Evolutionary conservation across 2,329 filamentous ascomycete species (phyloP), one percentile per base, ranked within the genome.

Genomic region (Paraphoma chrysanthemicola): DNA sequence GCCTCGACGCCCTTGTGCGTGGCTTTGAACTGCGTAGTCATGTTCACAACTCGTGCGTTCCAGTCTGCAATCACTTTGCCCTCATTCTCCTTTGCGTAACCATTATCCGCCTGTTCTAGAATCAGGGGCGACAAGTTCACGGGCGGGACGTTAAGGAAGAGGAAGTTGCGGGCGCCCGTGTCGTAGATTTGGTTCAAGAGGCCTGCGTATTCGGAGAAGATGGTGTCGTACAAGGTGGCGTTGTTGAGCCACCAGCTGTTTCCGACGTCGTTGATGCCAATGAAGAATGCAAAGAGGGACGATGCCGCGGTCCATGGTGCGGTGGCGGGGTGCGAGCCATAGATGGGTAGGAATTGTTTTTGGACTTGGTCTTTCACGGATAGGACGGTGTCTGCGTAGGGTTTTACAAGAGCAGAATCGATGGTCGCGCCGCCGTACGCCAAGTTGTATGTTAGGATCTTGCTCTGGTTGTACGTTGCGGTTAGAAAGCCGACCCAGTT

Each of bases 241-340:
- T 79, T 79, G 51, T 73, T 63, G 28, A 70, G 57, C 68, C 73
- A 80, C 74, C 81, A 85, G 9, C 77, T 76, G 63, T 82, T 83
- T 12, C 81, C 81, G 14, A 86, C 78, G 61, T 86, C 84, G 65
- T 86, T 86, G 63, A 86, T 82, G 33, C 84, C 84, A 48, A 86
- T 82, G 75, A 79, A 85, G 48, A 84, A 79, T 5, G 79, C 78
- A 57, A 84, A 83, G 1, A 86, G 77, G 0, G 79, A 77, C 51
- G 82, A 75, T 3, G 60, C 53, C 2, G 77, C 72, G 16, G 70
- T 79, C 83, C 82, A 85, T 1, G 78, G 74, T 5, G 63, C 64
- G 3, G 75, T 74, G 2, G 66, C 61, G 1, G 74, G 57, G 49
- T 67, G 54, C 1, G 60, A 63, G 14, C 74, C 78, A 57, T 79